Evolutionary conservation across 1,284 basidiomycete species (phyloP).

Genomic region (Thecaphora frezii): DNA sequence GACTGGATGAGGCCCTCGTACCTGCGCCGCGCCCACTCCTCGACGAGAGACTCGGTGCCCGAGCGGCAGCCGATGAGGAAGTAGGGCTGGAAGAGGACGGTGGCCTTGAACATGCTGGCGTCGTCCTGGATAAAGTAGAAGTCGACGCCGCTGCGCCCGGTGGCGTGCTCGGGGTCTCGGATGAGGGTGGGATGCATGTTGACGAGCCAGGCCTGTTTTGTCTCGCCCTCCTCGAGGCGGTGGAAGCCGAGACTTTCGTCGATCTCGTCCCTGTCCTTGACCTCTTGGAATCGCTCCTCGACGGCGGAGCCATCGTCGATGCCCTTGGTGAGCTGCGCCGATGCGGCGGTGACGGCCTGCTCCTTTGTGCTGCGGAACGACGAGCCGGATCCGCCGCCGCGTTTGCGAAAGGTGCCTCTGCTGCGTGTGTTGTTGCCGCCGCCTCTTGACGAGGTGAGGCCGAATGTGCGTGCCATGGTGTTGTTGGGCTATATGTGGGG

Average conservation of each 20-base stretch:
- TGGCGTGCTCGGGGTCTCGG: constrained; percentile 65
- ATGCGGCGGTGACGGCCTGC: constrained; percentile 35
- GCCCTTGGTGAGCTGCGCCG: constrained; percentile 37
- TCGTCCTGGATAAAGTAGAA: constrained; percentile 98
- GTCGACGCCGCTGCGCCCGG: constrained; percentile 74
- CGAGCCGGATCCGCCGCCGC: constrained; percentile 27
- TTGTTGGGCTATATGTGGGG: neutral
- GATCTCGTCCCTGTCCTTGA: constrained; percentile 71
- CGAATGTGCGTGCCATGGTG: constrained; percentile 30
- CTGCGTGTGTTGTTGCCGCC: constrained; percentile 25
- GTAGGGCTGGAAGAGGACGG: constrained; percentile 89
- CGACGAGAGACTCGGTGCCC: constrained; percentile 84
- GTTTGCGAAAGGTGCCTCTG: constrained; percentile 34
- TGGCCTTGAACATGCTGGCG: constrained; percentile 92
- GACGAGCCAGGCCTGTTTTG: constrained; percentile 74
- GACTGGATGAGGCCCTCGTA: constrained; percentile 80
- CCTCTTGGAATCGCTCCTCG: constrained; percentile 55
- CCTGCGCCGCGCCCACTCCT: constrained; percentile 93
- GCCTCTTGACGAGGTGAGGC: constrained; percentile 20
- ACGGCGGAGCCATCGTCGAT: constrained; percentile 50
- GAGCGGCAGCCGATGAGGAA: constrained; percentile 81
- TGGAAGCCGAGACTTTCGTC: constrained; percentile 89
- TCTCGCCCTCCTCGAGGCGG: constrained; percentile 51
- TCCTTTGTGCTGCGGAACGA: constrained; percentile 27
- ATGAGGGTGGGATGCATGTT: constrained; percentile 98